phyloP scores from a whole-genome alignment of 768 basidiomycete species.

The Amanita fuliginea region DNA sequence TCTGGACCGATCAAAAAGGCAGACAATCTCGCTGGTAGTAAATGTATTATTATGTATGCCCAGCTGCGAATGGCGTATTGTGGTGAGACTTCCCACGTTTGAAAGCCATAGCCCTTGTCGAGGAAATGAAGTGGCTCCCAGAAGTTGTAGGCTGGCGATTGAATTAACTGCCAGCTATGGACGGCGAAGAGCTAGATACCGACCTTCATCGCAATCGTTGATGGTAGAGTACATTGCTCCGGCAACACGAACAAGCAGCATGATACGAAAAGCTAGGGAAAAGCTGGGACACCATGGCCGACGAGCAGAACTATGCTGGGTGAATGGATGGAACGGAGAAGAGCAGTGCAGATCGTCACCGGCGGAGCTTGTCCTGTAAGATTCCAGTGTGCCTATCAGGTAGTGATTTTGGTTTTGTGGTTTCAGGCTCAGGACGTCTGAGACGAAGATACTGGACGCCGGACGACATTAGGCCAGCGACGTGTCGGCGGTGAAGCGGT shows the following conservation, averaged over 20 bases:
- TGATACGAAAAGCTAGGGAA: conserved; percentile 71
- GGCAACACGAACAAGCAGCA: conserved; percentile 69
- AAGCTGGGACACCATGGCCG: conserved; percentile 83
- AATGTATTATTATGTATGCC: conserved; percentile 82
- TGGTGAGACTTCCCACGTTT: conserved; percentile 97
- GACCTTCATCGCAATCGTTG: conserved; percentile 97
- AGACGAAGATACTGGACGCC: conserved; percentile 37
- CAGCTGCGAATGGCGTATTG: conserved; percentile 88
- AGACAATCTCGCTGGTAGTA: conserved; percentile 53
- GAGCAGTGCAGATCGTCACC: conserved; percentile 24
- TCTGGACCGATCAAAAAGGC: conserved; percentile 39
- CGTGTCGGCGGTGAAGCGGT: neutral
- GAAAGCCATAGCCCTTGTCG: conserved; percentile 78
- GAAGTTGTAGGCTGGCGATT: conserved; percentile 82
- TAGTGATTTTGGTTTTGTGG: conserved; percentile 16
- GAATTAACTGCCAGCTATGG: neutral
- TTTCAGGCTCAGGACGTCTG: conserved; percentile 28
- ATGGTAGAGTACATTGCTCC: conserved; percentile 95
- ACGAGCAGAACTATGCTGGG: conserved; percentile 40
- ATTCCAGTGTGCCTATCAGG: conserved; percentile 48
- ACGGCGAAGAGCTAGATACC: conserved; percentile 17
- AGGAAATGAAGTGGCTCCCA: conserved; percentile 98
- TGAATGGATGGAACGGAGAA: conserved; percentile 7
- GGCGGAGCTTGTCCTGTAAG: conserved; percentile 71
- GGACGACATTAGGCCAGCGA: conserved; percentile 16